These are phyloP conservation scores for Aspergillus carlsbadensis DNA, from an alignment of 495 filamentous ascomycete species.

Conservation along the genomic window DNA sequence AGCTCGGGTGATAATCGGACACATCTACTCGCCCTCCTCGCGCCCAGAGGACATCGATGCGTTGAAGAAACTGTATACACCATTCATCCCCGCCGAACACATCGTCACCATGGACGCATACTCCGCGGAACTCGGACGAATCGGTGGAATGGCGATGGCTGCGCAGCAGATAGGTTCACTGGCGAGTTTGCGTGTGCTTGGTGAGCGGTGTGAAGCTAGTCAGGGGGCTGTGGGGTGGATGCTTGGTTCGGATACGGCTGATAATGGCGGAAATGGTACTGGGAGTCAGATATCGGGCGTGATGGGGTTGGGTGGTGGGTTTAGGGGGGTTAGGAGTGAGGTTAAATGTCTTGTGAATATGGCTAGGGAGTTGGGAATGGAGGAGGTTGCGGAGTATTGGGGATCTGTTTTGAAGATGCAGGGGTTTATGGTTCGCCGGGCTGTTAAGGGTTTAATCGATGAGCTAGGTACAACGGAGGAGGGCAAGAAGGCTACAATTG, in stretches of 20 bases:
- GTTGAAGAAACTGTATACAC: conserved; percentile 61
- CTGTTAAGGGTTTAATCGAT: conserved; percentile 54
- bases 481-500: conserved; percentile 66
- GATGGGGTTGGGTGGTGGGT: conserved; percentile 63
- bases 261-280: too few species aligned
- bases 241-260: not conserved
- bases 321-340: conserved; percentile 75
- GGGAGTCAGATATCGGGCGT: conserved; percentile 47
- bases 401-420: conserved; percentile 57
- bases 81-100: conserved; percentile 61
- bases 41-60: conserved; percentile 51
- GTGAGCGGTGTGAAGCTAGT: conserved; percentile 70
- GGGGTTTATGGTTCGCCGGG: conserved; percentile 64
- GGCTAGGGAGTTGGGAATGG: conserved; percentile 61
- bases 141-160: conserved; percentile 73
- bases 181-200: conserved; percentile 73
- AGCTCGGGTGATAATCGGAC: conserved; percentile 72
- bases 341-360: conserved; percentile 70
- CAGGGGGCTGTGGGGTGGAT: conserved; percentile 56
- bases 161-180: conserved; percentile 68
- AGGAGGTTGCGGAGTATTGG: conserved; percentile 76
- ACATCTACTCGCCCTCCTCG: conserved; percentile 22
- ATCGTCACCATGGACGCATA: conserved; percentile 74
- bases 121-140: conserved; percentile 73
- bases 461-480: conserved; percentile 47